phyloP scores from a whole-genome alignment of 2,329 filamentous ascomycete genomes.

The Aspergillus pseudoglaucus region DNA sequence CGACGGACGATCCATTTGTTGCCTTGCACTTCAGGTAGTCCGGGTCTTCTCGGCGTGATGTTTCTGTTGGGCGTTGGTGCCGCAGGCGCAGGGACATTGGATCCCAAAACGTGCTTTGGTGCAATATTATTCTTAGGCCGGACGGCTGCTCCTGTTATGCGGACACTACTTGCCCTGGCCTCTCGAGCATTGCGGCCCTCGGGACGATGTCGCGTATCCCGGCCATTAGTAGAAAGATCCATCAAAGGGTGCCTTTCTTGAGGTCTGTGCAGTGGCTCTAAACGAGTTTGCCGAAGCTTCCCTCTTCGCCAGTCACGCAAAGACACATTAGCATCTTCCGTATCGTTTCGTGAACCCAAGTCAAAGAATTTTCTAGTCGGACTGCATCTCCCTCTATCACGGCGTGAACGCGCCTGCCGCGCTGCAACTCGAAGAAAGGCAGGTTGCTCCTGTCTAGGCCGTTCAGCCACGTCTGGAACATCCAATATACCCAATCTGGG shows the following conservation, averaged over 20 bases:
- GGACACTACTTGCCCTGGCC: conserved; percentile 2
- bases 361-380: conserved; percentile 48
- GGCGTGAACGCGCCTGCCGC: conserved; percentile 44
- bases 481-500: conserved; percentile 47
- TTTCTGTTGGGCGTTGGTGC: conserved; percentile 1
- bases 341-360: conserved; percentile 48
- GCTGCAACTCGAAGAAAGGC: conserved; percentile 52
- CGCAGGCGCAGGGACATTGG: neutral
- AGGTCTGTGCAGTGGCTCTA: conserved; percentile 12
- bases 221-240: conserved; percentile 15
- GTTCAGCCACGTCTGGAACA: conserved; percentile 30
- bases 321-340: conserved; percentile 46
- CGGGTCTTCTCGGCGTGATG: neutral
- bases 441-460: conserved; percentile 33
- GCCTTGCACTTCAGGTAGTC: conserved; percentile 14
- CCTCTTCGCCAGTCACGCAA: conserved; percentile 49
- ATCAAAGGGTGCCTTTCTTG: conserved; percentile 17
- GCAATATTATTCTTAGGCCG: neutral
- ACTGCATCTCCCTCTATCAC: conserved; percentile 46
- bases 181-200: conserved; percentile 1
- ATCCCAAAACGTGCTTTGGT: conserved; percentile 3
- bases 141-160: neutral
- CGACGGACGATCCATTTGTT: conserved; percentile 30
- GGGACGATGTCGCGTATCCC: conserved; percentile 4
- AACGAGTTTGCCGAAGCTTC: conserved; percentile 25